Conservation (phyloP, 116 monocot species). For the Cymodocea nodosa region DNA sequence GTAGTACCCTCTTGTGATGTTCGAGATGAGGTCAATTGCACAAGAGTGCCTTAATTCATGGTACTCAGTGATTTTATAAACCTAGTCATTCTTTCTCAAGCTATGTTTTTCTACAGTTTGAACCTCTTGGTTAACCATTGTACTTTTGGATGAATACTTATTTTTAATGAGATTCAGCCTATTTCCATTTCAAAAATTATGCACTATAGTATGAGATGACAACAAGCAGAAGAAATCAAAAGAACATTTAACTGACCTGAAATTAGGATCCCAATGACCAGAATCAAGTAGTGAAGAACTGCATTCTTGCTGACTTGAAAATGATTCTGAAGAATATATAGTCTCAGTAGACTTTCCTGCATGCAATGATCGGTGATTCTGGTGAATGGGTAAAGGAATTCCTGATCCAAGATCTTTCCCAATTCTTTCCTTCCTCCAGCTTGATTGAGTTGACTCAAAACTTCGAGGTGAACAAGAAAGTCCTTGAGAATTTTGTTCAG, state of each 20-base stretch:
- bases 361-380: slow-evolving; percentile 14
- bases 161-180: too few relatives aligned
- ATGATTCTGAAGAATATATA: slow-evolving; percentile 10
- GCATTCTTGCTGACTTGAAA: slow-evolving; percentile 30
- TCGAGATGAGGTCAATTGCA: too few relatives aligned
- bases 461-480: slow-evolving; percentile 34
- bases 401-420: background rate
- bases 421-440: slow-evolving; percentile 44
- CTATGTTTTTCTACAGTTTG: too few relatives aligned
- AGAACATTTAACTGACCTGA: slow-evolving; percentile 37
- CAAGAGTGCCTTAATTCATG: too few relatives aligned
- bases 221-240: slow-evolving; percentile 2
- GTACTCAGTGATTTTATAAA: too few relatives aligned
- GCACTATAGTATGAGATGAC: background rate
- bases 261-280: slow-evolving; percentile 91
- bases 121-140: too few relatives aligned
- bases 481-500: slow-evolving; percentile 26
- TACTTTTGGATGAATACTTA: too few relatives aligned
- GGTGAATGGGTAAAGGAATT: slow-evolving; percentile 6
- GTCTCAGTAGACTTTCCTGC: slow-evolving; percentile 6
- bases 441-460: slow-evolving; percentile 22
- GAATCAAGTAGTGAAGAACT: slow-evolving; percentile 44
- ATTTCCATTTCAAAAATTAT: too few relatives aligned
- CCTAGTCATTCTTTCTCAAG: too few relatives aligned
- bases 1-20: too few relatives aligned